Evolutionary conservation across 495 filamentous ascomycete genomes (phyloP).

Genomic region (Daldinia decipiens): DNA sequence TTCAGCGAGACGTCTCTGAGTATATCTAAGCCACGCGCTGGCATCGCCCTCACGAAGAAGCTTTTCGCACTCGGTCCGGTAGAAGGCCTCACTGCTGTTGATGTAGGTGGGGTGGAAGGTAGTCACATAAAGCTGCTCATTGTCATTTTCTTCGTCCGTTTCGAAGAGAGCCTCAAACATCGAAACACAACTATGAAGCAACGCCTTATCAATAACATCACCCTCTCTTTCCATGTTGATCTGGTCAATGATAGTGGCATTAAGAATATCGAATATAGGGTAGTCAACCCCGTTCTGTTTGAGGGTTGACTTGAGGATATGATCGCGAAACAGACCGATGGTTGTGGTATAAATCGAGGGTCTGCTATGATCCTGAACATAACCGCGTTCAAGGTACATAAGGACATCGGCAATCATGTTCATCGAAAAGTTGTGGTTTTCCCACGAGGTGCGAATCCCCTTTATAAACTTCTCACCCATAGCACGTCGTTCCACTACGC

Average conservation of each 20-base stretch:
- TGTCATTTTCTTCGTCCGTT: constrained; percentile 74
- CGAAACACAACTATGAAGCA: constrained; percentile 83
- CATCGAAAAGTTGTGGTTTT: constrained; percentile 91
- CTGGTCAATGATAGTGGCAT: constrained; percentile 86
- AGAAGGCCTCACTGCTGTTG: constrained; percentile 74
- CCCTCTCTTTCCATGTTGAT: constrained; percentile 92
- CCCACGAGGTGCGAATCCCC: constrained; percentile 80
- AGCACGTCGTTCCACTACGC: constrained; percentile 76
- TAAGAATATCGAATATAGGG: constrained; percentile 74
- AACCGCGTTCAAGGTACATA: constrained; percentile 97
- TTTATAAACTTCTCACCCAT: constrained; percentile 86
- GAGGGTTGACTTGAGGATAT: constrained; percentile 68
- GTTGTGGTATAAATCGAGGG: constrained; percentile 83
- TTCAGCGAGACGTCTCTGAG: constrained; percentile 76
- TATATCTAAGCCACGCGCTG: constrained; percentile 82
- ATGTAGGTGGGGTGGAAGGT: constrained; percentile 85
- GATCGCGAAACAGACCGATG: constrained; percentile 88
- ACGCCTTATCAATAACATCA: constrained; percentile 83
- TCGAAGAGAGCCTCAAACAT: constrained; percentile 95
- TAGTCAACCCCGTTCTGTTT: constrained; percentile 56
- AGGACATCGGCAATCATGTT: constrained; percentile 97
- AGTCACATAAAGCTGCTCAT: constrained; percentile 83
- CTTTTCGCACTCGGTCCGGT: constrained; percentile 74
- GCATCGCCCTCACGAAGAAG: constrained; percentile 83
- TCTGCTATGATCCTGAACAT: constrained; percentile 73